Percentiles rank a stretch among this genome's conserved stretches.
These are phyloP conservation scores for Myotisia sp. DNA, from an alignment of 2,329 filamentous ascomycete species.

Conservation along the genomic window DNA sequence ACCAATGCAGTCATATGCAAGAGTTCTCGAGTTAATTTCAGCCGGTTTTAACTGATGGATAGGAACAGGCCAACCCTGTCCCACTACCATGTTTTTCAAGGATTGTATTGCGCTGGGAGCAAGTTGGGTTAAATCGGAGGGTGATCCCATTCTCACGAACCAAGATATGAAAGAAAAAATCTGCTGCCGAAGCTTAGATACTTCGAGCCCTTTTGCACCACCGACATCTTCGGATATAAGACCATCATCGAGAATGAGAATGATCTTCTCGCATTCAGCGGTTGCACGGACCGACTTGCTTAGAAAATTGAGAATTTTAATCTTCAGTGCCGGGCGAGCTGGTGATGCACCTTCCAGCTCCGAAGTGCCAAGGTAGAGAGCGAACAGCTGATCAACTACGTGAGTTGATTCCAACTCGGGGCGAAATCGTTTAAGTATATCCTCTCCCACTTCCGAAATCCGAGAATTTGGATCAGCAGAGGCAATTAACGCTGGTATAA, in stretches of 20 bases:
- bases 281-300: slow-evolving; percentile 48
- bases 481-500: slow-evolving; percentile 70
- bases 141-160: slow-evolving; percentile 59
- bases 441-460: slow-evolving; percentile 72
- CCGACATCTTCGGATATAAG: slow-evolving; percentile 14
- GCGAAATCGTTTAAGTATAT: slow-evolving; percentile 66
- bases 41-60: slow-evolving; percentile 44
- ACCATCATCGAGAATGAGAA: slow-evolving; percentile 1
- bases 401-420: slow-evolving; percentile 52
- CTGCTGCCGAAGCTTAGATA: slow-evolving; percentile 63
- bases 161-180: slow-evolving; percentile 80
- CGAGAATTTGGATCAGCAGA: slow-evolving; percentile 63
- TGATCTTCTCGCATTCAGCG: slow-evolving; percentile 3
- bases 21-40: slow-evolving; percentile 54
- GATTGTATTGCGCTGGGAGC: slow-evolving; percentile 54
- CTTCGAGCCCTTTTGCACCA: slow-evolving; percentile 51
- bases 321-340: slow-evolving; percentile 56
- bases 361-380: slow-evolving; percentile 53
- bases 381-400: slow-evolving; percentile 53
- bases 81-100: slow-evolving; percentile 58
- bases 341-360: slow-evolving; percentile 29
- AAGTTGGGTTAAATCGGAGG: slow-evolving; percentile 47
- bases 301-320: slow-evolving; percentile 60
- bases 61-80: slow-evolving; percentile 68
- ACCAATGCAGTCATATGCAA: slow-evolving; percentile 84